phyloP scores from a whole-genome alignment of 2,329 filamentous ascomycete species.

The Dactylonectria macrodidyma region DNA sequence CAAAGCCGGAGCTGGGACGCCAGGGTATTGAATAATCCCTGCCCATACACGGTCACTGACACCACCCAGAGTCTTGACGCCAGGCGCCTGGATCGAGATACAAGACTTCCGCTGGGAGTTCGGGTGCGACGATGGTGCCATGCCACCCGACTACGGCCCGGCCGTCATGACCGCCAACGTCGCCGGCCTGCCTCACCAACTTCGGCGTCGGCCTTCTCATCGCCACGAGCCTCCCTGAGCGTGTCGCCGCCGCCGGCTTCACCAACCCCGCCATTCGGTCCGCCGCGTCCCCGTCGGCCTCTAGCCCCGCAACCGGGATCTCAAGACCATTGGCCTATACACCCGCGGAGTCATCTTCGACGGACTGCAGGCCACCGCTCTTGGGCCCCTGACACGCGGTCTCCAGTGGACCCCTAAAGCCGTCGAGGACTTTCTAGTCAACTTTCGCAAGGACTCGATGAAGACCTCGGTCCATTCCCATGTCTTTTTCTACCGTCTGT shows the following conservation, averaged over 20 bases:
- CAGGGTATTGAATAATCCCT: no score
- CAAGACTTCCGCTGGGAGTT: constrained; percentile 46
- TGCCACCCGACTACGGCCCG: constrained; percentile 41
- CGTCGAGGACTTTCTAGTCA: constrained; percentile 49
- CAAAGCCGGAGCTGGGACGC: neutral
- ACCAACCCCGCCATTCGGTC: neutral
- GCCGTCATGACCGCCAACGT: constrained; percentile 45
- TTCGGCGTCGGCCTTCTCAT: constrained; percentile 47
- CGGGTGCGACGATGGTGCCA: constrained; percentile 44
- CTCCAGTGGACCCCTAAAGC: constrained; percentile 49
- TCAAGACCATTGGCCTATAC: constrained; percentile 22
- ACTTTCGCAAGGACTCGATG: constrained; percentile 48
- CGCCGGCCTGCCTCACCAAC: constrained; percentile 40
- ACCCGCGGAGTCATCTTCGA: constrained; percentile 41
- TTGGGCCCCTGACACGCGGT: constrained; percentile 50
- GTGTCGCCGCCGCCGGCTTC: constrained; percentile 5
- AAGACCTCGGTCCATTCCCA: constrained; percentile 33
- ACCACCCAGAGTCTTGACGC: constrained; percentile 47
- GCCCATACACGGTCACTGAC: neutral
- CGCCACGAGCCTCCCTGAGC: constrained; percentile 18
- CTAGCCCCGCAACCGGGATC: neutral
- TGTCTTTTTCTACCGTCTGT: constrained; percentile 16
- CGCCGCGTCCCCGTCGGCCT: constrained; percentile 4
- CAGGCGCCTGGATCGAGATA: constrained; percentile 63
- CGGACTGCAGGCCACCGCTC: constrained; percentile 47